Evolutionary conservation across 2,329 filamentous ascomycete species (phyloP).

Genomic region (Apiospora pterosperma): DNA sequence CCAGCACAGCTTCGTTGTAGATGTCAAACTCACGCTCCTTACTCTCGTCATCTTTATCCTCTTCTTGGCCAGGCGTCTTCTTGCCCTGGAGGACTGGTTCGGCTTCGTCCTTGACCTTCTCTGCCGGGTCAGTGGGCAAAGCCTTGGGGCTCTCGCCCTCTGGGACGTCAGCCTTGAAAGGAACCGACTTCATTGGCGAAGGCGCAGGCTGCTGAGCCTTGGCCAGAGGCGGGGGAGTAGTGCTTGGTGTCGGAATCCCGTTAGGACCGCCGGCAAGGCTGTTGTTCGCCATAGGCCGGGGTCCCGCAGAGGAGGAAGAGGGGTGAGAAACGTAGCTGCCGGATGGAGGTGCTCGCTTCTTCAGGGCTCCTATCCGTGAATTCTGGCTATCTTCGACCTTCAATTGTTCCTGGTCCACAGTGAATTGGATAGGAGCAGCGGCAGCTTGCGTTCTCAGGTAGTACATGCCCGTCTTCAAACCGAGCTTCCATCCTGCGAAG

Average conservation of each 20-base stretch:
- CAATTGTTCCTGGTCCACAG: slow-evolving; percentile 93
- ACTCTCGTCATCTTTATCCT: slow-evolving; percentile 70
- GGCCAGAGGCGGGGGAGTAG: slow-evolving; percentile 57
- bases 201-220: slow-evolving; percentile 44
- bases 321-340: slow-evolving; percentile 55
- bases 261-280: slow-evolving; percentile 41
- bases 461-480: slow-evolving; percentile 99
- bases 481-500: slow-evolving; percentile 98
- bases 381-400: slow-evolving; percentile 81
- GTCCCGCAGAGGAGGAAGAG: slow-evolving; percentile 60
- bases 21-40: slow-evolving; percentile 84
- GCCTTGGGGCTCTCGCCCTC: slow-evolving; percentile 79
- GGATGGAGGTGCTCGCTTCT: slow-evolving; percentile 65
- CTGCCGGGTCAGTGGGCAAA: slow-evolving; percentile 67
- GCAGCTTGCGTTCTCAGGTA: slow-evolving; percentile 98
- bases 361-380: slow-evolving; percentile 57
- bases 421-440: slow-evolving; percentile 96
- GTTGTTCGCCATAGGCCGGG: slow-evolving; percentile 47
- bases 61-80: slow-evolving; percentile 56
- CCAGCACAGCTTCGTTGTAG: slow-evolving; percentile 87
- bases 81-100: slow-evolving; percentile 50
- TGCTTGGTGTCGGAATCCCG: slow-evolving; percentile 66
- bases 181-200: slow-evolving; percentile 58
- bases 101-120: slow-evolving; percentile 59
- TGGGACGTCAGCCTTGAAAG: slow-evolving; percentile 72